Evolutionary conservation across 164 flowering plant genomes (phyloP), one percentile per base, ranked within the genome.

Genomic region (Tetracentron sinense): DNA sequence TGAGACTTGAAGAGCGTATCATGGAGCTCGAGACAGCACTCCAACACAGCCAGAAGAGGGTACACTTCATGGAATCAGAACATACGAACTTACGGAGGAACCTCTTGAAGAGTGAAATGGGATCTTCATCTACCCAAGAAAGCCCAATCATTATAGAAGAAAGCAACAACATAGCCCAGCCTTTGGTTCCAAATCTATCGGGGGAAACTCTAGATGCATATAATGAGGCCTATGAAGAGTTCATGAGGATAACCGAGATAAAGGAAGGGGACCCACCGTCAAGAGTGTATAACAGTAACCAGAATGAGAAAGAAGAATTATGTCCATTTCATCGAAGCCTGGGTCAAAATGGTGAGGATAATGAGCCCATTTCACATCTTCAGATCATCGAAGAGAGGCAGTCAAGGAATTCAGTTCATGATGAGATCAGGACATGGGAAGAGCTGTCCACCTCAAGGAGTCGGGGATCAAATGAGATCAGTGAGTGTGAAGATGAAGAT

Each of bases 1-100:
- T 85, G 49, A 77, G 88, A 72, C 84, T 92, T 23, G 92, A 90
- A 77, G 76, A 82, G 51, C 87, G 88, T 15, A 74, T 90, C 33
- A 65, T 38, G 46, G 96, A 88, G 74, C 96, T 92, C 7, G 97
- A 92, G 71, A 56, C 74, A 11, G 93, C 88, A 46, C 88, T 92
- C 19, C 64, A 74, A 15, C 77, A 76, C 60, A 85, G 88, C 71
- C 80, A 80, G 65, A 81, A 64, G 61, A 77, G 75, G 70, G 55
- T 80, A 20, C 69, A 56, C 22, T 38, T 38, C 47, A 20, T 76
- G 81, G 91, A 81, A 63, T 63, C 75, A 7, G 75, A 78, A 59
- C 60, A 54, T 31, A 31, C 23, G 22, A 67, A 26, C 25, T 75
- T 72, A 19, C 55, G 58, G 63, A 70, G 69, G 23, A 68, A 72